Evolutionary conservation across 495 filamentous ascomycete species (phyloP), one percentile per base, ranked within the genome.

Genomic region (Rhypophila decipiens): DNA sequence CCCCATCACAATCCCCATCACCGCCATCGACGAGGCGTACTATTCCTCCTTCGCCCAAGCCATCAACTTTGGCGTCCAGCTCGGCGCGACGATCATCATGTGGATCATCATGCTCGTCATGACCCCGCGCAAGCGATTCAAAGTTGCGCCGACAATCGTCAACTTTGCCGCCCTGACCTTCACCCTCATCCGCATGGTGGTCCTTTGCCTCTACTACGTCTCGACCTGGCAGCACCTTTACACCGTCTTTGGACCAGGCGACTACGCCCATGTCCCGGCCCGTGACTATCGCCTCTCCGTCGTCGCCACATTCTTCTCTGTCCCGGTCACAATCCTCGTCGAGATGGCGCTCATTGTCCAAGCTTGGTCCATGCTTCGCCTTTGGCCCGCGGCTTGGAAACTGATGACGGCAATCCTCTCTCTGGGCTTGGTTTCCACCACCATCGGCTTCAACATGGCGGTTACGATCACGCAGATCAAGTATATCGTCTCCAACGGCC

Each of bases 311-410:
- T 60, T 82, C 39, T 53, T 88, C 23, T 67, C 67, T 18, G 58
- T 84, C 11, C 52, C 90, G 1, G 63, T 89, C 12, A 67, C 83
- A 23, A 54, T 79, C 20, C 76, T 73, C 44, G 73, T 90, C 42
- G 72, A 86, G 51, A 44, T 66, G 0, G 88, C 88, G 2, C 71
- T 95, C 12, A 72, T 85, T 17, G 50, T 90, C n/a, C 90, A 95
- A 57, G 75, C 86, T 8, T 74, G 77, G 38, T 78, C 84, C 12
- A 78, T 89, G 50, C 67, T 74, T 72, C 65, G 39, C 67, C 73
- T 52, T 36, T 82, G 54, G 68, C 60, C 21, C 37, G 42, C 46
- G 8, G 53, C 63, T 0, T 56, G 65, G n/a, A 69, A 71, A 9
- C 55, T 56, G 15, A 18, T 56, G 2, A 70, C 85, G 42, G 65